Evolutionary conservation across 2,329 filamentous ascomycete species (phyloP).

Genomic region (Paecilomyces variotii): DNA sequence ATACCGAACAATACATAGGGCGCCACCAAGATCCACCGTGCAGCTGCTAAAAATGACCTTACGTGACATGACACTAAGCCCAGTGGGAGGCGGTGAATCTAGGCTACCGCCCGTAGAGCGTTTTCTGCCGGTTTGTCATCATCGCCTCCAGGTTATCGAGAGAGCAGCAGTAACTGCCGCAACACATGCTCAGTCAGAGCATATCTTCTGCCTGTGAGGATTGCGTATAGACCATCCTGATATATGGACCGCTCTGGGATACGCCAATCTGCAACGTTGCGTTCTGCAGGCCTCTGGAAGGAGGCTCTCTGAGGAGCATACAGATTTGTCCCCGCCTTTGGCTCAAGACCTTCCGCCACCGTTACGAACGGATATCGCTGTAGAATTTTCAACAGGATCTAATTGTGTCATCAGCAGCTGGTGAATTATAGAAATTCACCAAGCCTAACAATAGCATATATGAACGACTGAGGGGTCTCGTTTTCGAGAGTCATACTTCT

Average conservation of each 20-base stretch:
- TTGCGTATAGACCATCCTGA: background rate
- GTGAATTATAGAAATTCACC: background rate
- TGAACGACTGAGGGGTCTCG: background rate
- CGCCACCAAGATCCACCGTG: background rate
- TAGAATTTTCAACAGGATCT: background rate
- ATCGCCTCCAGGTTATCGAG: background rate
- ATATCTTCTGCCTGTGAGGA: background rate
- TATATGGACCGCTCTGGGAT: background rate
- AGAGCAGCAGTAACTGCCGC: background rate
- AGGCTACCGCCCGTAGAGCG: background rate
- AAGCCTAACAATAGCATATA: background rate
- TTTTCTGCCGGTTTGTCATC: constrained; percentile 1
- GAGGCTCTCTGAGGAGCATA: background rate
- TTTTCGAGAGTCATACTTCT: background rate
- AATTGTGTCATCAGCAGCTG: background rate
- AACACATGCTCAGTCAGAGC: background rate
- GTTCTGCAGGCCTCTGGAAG: background rate
- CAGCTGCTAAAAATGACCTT: background rate
- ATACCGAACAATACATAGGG: background rate
- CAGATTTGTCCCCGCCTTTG: background rate
- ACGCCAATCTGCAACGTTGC: background rate
- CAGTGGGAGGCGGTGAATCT: background rate
- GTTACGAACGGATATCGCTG: background rate
- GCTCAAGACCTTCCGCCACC: background rate
- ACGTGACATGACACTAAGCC: background rate